phyloP scores from a whole-genome alignment of 148 eudicot species.

The Camellia lanceoleosa region DNA sequence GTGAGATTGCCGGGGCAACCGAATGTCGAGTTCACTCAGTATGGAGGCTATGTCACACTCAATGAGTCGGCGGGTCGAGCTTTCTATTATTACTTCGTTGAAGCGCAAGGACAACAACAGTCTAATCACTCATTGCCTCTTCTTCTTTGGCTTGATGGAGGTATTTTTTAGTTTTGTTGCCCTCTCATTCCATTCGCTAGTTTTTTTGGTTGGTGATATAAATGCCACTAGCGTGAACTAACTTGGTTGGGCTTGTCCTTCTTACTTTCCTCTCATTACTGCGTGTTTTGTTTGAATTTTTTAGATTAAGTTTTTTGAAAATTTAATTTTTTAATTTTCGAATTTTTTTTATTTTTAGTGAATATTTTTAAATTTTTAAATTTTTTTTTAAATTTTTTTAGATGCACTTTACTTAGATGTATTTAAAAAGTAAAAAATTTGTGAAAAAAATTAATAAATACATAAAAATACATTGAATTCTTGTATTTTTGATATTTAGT shows the following conservation, averaged over 20 bases:
- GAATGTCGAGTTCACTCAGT: constrained; percentile 44
- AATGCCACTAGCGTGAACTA: background rate
- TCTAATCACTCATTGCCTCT: constrained; percentile 41
- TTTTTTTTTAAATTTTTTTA: no score
- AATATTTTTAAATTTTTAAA: no score
- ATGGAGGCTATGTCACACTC: constrained; percentile 62
- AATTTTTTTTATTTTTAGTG: no score
- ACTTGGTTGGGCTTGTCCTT: background rate
- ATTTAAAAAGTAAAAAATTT: no score
- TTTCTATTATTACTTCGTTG: constrained; percentile 62
- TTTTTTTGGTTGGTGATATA: background rate
- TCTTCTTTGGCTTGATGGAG: constrained; percentile 92
- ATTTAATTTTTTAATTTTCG: no score
- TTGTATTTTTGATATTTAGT: no score
- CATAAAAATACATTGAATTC: no score
- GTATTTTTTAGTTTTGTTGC: constrained; percentile 18
- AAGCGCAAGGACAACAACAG: constrained; percentile 13
- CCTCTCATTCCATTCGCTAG: background rate
- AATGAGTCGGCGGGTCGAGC: constrained; percentile 44
- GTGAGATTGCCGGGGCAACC: constrained; percentile 58
- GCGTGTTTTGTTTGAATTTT: no score
- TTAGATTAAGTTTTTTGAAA: no score
- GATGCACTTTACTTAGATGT: no score
- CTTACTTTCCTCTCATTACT: no score
- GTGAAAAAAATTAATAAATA: no score